Conservation (phyloP, 257 asterid genomes). For the Nicotiana tomentosiformis region DNA sequence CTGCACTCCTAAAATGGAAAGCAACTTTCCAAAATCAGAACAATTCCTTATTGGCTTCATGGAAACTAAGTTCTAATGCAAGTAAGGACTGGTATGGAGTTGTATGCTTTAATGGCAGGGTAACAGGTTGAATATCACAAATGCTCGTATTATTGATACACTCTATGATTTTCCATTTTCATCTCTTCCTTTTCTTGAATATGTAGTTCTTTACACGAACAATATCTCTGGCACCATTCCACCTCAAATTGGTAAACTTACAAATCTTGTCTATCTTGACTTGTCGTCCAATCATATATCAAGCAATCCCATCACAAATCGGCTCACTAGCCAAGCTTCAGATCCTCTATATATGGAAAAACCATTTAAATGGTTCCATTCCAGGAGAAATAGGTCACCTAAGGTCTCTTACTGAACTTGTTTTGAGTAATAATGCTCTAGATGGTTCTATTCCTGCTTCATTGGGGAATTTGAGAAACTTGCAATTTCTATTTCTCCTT, state of each 20-base stretch:
- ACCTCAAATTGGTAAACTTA: not conserved
- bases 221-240: slow-evolving; percentile 6
- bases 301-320: not conserved
- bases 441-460: not conserved
- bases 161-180: slow-evolving; percentile 19
- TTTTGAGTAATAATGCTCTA: not conserved
- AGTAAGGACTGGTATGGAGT: slow-evolving; percentile 21
- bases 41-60: slow-evolving; percentile 10
- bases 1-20: slow-evolving; percentile 18
- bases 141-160: not conserved
- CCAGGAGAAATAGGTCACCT: not conserved
- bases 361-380: too few relatives aligned
- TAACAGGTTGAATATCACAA: not conserved
- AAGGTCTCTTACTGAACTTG: not conserved
- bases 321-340: not conserved
- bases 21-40: not conserved
- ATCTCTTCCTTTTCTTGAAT: slow-evolving; percentile 14
- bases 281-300: not conserved
- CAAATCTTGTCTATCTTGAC: not conserved
- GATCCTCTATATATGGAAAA: not conserved
- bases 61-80: not conserved
- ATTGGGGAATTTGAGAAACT: not conserved
- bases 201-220: slow-evolving; percentile 10
- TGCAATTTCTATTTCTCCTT: not conserved
- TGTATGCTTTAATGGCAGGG: slow-evolving; percentile 9